Base-by-base conservation (phyloP, 164 flowering plant genomes). In the Vitis rupestris region DNA sequence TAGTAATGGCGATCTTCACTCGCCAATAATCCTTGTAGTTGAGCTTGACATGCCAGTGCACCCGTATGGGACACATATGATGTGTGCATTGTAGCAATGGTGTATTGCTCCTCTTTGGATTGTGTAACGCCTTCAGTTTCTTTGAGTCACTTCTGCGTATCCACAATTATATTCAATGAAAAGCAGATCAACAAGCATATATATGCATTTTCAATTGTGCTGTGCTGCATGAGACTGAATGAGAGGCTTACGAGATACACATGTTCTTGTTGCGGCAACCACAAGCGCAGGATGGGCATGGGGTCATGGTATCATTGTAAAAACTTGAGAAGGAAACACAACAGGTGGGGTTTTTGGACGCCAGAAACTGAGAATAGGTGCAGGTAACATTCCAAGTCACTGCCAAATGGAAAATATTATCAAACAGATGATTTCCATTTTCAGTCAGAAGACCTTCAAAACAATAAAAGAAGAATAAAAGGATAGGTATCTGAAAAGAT, bases 361-460 rank as follows among this genome's bases (percentile, higher is more conserved):
- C 90, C 19, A 91, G 72, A 69, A 91, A 86, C 81, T 91, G 91
- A 1, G 97, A 91, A 53, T 88, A 91, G n/a, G 94, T 91, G 85
- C 96, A 92, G 0, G 96, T 92, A 56, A 92, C 89, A 72, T 90
- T 90, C 95, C 95, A 90, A 63, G 93, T 92, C 93, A 90, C 94
- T 92, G 93, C 84, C 78, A 16, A 75, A 30, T 10, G 64, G 68
- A 55, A 23, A 63, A 37, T 10, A 2, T n/a, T 23, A 8, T 48
- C 9, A 61, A 29, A 63, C 9, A 31, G 44, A 56, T 13, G 15
- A 19, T 50, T 37, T 44, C 48, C 30, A 44, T 14, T 54, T 65
- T 65, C 12, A 47, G 37, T 17, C 11, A 50, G 67, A 29, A 47
- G 30, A 68, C 7, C 10, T 23, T 29, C 7, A 31, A 31, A 31